Base-by-base conservation (phyloP, 2,329 filamentous ascomycete genomes). In the Metarhizium anisopliae region DNA sequence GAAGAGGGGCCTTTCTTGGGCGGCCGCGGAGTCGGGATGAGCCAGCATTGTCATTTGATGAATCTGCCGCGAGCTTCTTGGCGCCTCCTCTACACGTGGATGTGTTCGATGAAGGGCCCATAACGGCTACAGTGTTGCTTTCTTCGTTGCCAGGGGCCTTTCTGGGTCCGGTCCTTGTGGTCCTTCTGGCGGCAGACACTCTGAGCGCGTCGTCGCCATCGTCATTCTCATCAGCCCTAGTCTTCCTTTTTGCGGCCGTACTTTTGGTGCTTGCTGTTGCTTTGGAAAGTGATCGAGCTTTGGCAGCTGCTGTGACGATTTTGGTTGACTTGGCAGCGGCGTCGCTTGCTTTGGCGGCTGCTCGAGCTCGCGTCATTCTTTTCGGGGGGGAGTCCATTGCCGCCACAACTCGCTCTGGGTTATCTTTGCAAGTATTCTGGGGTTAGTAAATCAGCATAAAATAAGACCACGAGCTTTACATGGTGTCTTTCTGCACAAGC, bases 381-480 rank as follows among this genome's bases (percentile, higher is more conserved):
- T 82, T 82, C 40, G 81, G 81, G 53, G 81, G 80, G 57, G 79
- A 83, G 60, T 80, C 77, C 80, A 84, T 64, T n/a, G 53, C 36
- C 10, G 42, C 16, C 7, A 20, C 14, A 49, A 25, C 25, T 11
- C 18, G 43, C 4, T 49, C n/a, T 32, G 18, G 42, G 10, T 40
- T 40, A 40, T 40, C 38, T 20, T 13, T 50, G 40, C 18, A n/a
- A 18, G 43, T 38, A 30, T 32, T 38, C 35, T 14, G 14, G n/a
- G 53, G 52, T 54, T 59, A 57, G 47, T 59, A 54, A 51, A 52
- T 52, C 29, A 53, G 38, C 51, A 53, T 20, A 58, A 35, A 50
- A 51, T 51, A 55, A 54, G 50, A 59, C 58, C 57, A 49, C 49
- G 49, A 58, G 56, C 53, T 62, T 62, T 56, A 61, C 65, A 69